Evolutionary conservation across 2,329 filamentous ascomycete species (phyloP), one percentile per base, ranked within the genome.

Genomic region (Macrophomina pseudophaseolina): DNA sequence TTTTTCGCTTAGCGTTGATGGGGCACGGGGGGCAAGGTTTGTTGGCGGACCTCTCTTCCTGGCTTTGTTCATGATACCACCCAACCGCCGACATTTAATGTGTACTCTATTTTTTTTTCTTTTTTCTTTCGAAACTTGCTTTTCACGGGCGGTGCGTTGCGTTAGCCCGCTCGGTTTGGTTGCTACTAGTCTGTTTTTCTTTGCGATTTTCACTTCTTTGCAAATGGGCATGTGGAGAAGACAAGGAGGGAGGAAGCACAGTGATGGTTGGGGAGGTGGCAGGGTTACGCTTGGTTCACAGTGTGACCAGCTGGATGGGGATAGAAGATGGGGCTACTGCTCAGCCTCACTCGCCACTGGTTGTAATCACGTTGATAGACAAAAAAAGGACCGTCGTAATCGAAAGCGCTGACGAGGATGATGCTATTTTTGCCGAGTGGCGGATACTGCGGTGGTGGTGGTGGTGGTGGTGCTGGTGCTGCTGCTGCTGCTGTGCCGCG

Each of bases 1-100:
- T 52, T 67, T 23, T 69, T 64, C 67, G 58, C 58, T 49, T 62
- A 62, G 58, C 58, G 58, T 51, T 49, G 58, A 62, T 62, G 58
- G 58, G 60, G 53, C 52, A 32, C 46, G 32, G 52, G 52, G 7
- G 23, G 18, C 30, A 51, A 48, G 53, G 64, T 40, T 51, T 52
- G 64, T 51, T 59, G 64, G 64, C 42, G 52, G 54, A 48, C 64
- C 52, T 62, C 58, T 49, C 38, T 23, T 48, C 58, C 58, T 49
- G 38, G 64, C 18, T 51, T 42, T 58, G 23, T 64, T 65, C 48
- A 65, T 65, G 63, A 65, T 65, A 65, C 63, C 63, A 65, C 63
- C 33, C 28, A 65, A 65, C 60, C 60, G 63, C 63, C 63, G 51
- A 53, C 60, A 53, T 54, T 48, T 65, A 65, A 65, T 65, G 63